Base-by-base conservation (phyloP, 176 grass and related monocot genomes). In the Typha latifolia region DNA sequence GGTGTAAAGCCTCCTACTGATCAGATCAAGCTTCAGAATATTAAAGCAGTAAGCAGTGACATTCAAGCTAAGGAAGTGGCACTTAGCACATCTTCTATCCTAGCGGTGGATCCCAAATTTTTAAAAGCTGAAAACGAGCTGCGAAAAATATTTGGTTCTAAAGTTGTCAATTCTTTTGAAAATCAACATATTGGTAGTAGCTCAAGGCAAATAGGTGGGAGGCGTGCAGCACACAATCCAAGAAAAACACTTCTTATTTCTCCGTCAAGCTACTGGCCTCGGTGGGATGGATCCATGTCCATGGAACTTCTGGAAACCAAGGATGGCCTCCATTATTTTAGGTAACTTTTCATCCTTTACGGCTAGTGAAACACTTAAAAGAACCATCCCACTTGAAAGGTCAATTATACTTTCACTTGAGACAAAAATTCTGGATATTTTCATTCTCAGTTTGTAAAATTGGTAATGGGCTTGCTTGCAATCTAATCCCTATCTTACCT, bases 141-240 rank as follows among this genome's bases (percentile, higher is more conserved):
- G 72, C 78, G 85, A 31, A 90, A 87, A 69, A 99, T 99, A 82
- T 99, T 99, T 74, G 94, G 94, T 72, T 99, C 94, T 14, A 99
- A 93, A 66, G 94, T 99, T 53, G 94, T 99, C 24, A 83, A 93
- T 71, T 99, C 94, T 67, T 80, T 93, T 82, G 85, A 93, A 77
- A 99, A 90, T 68, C 94, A 99, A 67, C 72, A 70, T 65, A 82
- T 55, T 75, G 52, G 78, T 66, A 78, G 90, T 15, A 82, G 74
- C 69, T 89, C 75, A 59, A 99, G 89, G 67, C 83, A 86, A 82
- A 64, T 84, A 49, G 89, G 94, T 74, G 81, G 66, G 34, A 90
- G 83, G 70, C 94, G 78, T 31, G 73, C 61, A 69, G 14, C 32
- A 52, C 79, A 85, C 63, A 99, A 93, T 67, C 83, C 89, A 66